Conservation (phyloP, 495 filamentous ascomycete genomes). For the Aspergillus cristatus region DNA sequence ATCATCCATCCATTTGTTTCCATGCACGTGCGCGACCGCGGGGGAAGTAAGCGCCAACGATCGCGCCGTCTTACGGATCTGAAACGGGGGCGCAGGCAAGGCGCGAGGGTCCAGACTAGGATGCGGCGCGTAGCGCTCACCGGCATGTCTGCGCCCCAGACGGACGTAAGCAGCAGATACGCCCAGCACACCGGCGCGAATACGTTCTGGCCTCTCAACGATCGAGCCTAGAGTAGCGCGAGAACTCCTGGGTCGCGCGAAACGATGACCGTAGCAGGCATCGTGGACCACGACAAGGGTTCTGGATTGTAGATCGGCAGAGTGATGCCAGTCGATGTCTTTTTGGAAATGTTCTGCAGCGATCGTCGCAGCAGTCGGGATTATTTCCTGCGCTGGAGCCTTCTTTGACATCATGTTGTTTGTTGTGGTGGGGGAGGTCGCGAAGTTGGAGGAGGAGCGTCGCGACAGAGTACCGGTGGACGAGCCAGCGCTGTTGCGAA, state of each 20-base stretch:
- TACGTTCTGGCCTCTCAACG: constrained; percentile 85
- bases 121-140: constrained; percentile 56
- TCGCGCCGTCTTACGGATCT: constrained; percentile 64
- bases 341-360: constrained; percentile 60
- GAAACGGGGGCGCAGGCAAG: constrained; percentile 62
- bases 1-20: constrained; percentile 83
- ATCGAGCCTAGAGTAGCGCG: constrained; percentile 59
- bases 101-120: constrained; percentile 40
- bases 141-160: constrained; percentile 70
- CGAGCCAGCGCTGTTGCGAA: constrained; percentile 13
- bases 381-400: constrained; percentile 15
- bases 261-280: constrained; percentile 87
- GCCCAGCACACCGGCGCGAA: constrained; percentile 75
- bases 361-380: constrained; percentile 55
- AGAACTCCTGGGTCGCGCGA: constrained; percentile 66
- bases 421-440: constrained; percentile 25
- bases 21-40: constrained; percentile 75
- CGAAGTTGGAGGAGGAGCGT: constrained; percentile 38
- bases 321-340: constrained; percentile 57
- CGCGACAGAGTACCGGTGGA: constrained; percentile 34
- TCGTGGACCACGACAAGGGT: constrained; percentile 83
- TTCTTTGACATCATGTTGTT: constrained; percentile 11
- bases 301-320: constrained; percentile 43
- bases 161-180: constrained; percentile 81
- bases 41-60: constrained; percentile 54